phyloP scores from a whole-genome alignment of 2,329 filamentous ascomycete species.

The Leptoxyphium fumago region DNA sequence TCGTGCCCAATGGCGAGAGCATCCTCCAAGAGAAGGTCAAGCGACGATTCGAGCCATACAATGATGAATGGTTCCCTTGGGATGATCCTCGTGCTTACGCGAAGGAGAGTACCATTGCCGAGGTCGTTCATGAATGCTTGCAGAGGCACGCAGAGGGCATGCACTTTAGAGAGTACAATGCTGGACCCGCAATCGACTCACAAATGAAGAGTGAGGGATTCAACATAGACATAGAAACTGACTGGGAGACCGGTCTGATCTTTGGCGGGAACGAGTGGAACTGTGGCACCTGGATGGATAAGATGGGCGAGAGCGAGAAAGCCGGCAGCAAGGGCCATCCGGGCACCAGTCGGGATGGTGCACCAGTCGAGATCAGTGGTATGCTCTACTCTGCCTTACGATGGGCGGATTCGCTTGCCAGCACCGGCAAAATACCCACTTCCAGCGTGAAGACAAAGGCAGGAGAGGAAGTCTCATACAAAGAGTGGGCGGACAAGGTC shows the following conservation, averaged over 20 bases:
- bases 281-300: constrained; percentile 99
- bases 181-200: constrained; percentile 70
- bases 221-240: constrained; percentile 76
- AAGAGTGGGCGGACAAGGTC: constrained; percentile 66
- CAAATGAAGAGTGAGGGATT: constrained; percentile 93
- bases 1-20: constrained; percentile 60
- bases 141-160: constrained; percentile 84
- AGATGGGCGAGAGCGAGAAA: constrained; percentile 95
- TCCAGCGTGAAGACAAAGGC: constrained; percentile 45
- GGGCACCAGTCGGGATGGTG: constrained; percentile 90
- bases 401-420: constrained; percentile 59
- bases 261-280: constrained; percentile 91
- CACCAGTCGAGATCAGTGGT: constrained; percentile 88
- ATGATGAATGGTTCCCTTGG: constrained; percentile 83
- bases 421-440: constrained; percentile 57
- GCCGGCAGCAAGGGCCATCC: constrained; percentile 87
- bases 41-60: constrained; percentile 81
- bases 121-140: constrained; percentile 83
- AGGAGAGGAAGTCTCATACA: constrained; percentile 48
- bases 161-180: constrained; percentile 88
- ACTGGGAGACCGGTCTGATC: constrained; percentile 78
- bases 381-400: constrained; percentile 76
- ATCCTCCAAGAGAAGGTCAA: constrained; percentile 65
- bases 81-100: constrained; percentile 80
- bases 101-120: constrained; percentile 64